A percentile compares a stretch with the other conserved stretches of the same genome.
phyloP scores from a whole-genome alignment of 148 eudicot genomes.

The Nepenthes mirabilis region DNA sequence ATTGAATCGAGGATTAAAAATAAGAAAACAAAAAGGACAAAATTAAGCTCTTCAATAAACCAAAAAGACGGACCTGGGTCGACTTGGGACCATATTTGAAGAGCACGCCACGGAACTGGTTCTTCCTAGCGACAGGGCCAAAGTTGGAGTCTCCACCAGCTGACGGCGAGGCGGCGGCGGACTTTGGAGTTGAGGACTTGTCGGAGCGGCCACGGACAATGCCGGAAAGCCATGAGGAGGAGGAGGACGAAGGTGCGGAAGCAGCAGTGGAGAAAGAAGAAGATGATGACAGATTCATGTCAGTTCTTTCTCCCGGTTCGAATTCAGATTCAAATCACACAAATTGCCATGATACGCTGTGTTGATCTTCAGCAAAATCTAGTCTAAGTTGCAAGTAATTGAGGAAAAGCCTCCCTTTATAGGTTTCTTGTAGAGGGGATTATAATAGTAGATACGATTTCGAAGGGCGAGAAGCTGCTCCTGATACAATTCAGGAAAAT shows the following conservation, averaged over 20 bases:
- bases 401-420: too few relatives aligned
- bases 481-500: too few relatives aligned
- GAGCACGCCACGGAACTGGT: conserved; percentile 76
- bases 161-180: conserved; percentile 14
- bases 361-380: too few relatives aligned
- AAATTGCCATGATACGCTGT: too few relatives aligned
- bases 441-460: too few relatives aligned
- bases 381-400: too few relatives aligned
- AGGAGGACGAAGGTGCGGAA: conserved; percentile 14
- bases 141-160: conserved; percentile 4
- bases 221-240: conserved; percentile 53
- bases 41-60: neutral
- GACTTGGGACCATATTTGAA: conserved; percentile 84
- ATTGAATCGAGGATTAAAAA: too few relatives aligned
- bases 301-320: neutral
- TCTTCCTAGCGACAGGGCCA: conserved; percentile 51
- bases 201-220: conserved; percentile 43
- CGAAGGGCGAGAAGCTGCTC: too few relatives aligned
- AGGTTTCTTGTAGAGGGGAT: too few relatives aligned
- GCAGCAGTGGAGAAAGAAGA: conserved; percentile 6
- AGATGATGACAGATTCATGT: conserved; percentile 16
- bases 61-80: conserved; percentile 25
- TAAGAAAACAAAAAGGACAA: too few relatives aligned
- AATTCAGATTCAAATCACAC: neutral
- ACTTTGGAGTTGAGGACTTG: conserved; percentile 19